Percentiles rank a stretch among this genome's conserved stretches.
These are phyloP conservation scores for Trichoderma sp. DNA, from an alignment of 2,329 filamentous ascomycete genomes.

Conservation along the genomic window DNA sequence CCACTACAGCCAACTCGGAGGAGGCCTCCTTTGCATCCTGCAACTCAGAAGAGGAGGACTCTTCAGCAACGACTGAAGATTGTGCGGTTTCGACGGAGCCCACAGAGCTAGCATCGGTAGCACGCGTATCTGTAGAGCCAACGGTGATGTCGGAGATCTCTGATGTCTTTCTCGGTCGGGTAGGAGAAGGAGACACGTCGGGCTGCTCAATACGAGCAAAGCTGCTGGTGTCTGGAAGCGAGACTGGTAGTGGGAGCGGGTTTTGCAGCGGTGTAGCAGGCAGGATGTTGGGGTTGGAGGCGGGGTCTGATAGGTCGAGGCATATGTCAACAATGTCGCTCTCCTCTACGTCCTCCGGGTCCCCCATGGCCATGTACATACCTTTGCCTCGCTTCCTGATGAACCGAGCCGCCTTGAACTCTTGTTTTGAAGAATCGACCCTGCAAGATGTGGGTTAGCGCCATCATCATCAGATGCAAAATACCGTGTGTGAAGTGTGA, in stretches of 20 bases:
- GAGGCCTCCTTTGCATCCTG: not conserved
- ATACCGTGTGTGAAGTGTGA: not conserved
- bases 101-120: constrained; percentile 8
- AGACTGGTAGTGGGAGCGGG: not conserved
- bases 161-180: not conserved
- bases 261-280: constrained; percentile 8
- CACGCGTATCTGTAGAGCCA: constrained; percentile 3
- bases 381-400: constrained; percentile 20
- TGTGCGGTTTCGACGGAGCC: constrained; percentile 12
- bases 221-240: not conserved
- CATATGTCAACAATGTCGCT: constrained; percentile 13
- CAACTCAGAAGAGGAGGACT: not conserved
- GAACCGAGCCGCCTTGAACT: constrained; percentile 20
- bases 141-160: not conserved
- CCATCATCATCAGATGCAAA: not conserved
- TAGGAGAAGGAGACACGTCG: not conserved
- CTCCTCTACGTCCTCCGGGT: constrained; percentile 2
- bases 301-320: constrained; percentile 13
- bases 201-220: not conserved
- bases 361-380: constrained; percentile 14
- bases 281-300: constrained; percentile 14
- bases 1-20: not conserved
- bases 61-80: constrained; percentile 10
- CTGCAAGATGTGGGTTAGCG: constrained; percentile 5
- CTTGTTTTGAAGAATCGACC: not conserved